Evolutionary conservation across 257 asterid genomes (phyloP).

Genomic region (Euphrasia confusa): DNA sequence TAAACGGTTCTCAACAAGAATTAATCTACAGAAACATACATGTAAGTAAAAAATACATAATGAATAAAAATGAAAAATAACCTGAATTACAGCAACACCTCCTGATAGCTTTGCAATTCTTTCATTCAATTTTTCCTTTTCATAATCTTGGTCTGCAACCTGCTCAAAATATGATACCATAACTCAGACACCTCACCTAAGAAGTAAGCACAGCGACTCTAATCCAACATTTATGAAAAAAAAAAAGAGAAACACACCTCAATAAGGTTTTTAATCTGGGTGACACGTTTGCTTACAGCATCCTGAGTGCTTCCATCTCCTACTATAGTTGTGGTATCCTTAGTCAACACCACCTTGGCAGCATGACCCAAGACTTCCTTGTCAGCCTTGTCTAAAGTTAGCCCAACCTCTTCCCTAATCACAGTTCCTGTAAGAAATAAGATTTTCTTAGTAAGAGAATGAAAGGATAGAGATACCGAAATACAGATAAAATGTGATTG

Average conservation of each 20-base stretch:
- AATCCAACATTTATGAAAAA: neutral
- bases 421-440: slow-evolving; percentile 58
- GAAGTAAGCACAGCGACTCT: neutral
- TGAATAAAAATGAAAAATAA: slow-evolving; percentile 14
- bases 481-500: neutral
- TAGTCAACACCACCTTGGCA: slow-evolving; percentile 87
- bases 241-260: slow-evolving; percentile 44
- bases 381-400: slow-evolving; percentile 83
- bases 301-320: slow-evolving; percentile 97
- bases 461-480: neutral
- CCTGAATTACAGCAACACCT: slow-evolving; percentile 98
- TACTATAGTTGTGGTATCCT: slow-evolving; percentile 83
- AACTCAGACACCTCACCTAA: neutral
- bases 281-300: slow-evolving; percentile 75
- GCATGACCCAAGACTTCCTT: slow-evolving; percentile 86
- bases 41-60: neutral
- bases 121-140: slow-evolving; percentile 78
- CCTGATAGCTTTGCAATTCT: slow-evolving; percentile 95
- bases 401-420: slow-evolving; percentile 86
- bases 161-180: slow-evolving; percentile 24
- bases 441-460: slow-evolving; percentile 2
- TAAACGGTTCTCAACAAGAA: neutral
- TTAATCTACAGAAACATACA: neutral
- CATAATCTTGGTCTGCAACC: slow-evolving; percentile 92
- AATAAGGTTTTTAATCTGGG: slow-evolving; percentile 74